A percentile compares a stretch with the other conserved stretches of the same genome.
phyloP scores from a whole-genome alignment of 164 flowering plant genomes.

The Vitis amurensis region DNA sequence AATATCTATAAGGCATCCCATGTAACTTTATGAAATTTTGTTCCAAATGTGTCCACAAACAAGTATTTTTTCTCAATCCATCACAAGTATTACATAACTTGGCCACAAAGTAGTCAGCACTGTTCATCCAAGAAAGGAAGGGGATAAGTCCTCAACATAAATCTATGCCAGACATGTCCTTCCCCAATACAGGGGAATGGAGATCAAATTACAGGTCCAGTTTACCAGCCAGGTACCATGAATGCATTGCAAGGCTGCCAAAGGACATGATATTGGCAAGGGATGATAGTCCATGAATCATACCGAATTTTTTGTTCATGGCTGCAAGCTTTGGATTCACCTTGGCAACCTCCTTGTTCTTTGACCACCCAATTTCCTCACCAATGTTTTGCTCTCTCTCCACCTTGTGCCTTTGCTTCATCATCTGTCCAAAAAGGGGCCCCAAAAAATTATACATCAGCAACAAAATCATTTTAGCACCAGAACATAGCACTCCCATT shows the following conservation, averaged over 20 bases:
- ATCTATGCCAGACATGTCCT: neutral
- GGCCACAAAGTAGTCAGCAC: neutral
- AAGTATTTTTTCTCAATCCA: neutral
- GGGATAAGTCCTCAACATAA: neutral
- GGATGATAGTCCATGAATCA: slow-evolving; percentile 96
- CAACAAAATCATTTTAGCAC: neutral
- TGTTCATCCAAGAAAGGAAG: neutral
- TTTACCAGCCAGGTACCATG: slow-evolving; percentile 96
- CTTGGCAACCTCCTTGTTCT: slow-evolving; percentile 82
- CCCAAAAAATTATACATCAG: neutral
- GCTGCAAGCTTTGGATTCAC: slow-evolving; percentile 80
- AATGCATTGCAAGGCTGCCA: slow-evolving; percentile 93
- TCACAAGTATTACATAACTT: neutral
- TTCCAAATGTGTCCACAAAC: neutral
- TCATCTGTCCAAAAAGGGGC: slow-evolving; percentile 52
- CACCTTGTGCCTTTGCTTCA: slow-evolving; percentile 96
- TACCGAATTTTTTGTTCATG: slow-evolving; percentile 99
- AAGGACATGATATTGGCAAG: slow-evolving; percentile 87
- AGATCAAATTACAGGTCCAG: slow-evolving; percentile 45
- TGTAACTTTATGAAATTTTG: too few relatives aligned
- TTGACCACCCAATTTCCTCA: slow-evolving; percentile 90
- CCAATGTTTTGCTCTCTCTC: slow-evolving; percentile 90
- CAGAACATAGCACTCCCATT: neutral
- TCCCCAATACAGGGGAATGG: neutral
- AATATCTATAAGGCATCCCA: too few relatives aligned